These are phyloP conservation scores for Colletotrichum australisinense DNA, from an alignment of 2,329 filamentous ascomycete genomes.

Conservation along the genomic window DNA sequence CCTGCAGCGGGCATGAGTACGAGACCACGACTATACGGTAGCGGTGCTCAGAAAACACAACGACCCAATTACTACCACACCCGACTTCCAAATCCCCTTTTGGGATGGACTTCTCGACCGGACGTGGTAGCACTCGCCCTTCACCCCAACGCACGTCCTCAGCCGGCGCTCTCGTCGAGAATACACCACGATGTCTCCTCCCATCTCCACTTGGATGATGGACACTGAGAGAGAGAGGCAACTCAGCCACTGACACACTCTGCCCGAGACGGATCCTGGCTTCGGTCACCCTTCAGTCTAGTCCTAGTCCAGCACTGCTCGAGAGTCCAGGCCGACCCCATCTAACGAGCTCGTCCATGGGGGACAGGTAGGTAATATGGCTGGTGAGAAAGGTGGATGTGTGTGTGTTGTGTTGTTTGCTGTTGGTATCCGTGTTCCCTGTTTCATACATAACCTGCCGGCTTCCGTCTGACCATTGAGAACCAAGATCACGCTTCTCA, in stretches of 20 bases:
- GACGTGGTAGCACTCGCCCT: constrained; percentile 10
- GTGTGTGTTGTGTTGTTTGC: constrained; percentile 22
- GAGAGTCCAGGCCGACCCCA: constrained; percentile 3
- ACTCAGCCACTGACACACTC: constrained; percentile 29
- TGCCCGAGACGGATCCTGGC: constrained; percentile 26
- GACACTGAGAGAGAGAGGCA: not conserved
- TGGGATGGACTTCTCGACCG: not conserved
- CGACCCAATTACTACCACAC: constrained; percentile 14
- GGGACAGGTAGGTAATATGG: not conserved
- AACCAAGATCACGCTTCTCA: not conserved
- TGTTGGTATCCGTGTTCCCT: constrained; percentile 35
- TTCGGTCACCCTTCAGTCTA: constrained; percentile 6
- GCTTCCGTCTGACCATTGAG: constrained; percentile 15
- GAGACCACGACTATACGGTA: constrained; percentile 12
- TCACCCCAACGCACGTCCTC: constrained; percentile 21
- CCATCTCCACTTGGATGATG: constrained; percentile 29
- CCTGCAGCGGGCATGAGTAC: constrained; percentile 17
- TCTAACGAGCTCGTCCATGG: constrained; percentile 3
- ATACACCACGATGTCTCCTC: constrained; percentile 10
- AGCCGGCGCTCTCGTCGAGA: not conserved
- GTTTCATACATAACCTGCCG: constrained; percentile 34
- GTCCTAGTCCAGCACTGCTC: constrained; percentile 22
- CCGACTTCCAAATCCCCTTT: constrained; percentile 12
- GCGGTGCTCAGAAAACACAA: constrained; percentile 10
- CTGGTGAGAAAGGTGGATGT: not conserved